Base-by-base conservation (phyloP, 164 flowering plant genomes). In the Brasenia schreberi region DNA sequence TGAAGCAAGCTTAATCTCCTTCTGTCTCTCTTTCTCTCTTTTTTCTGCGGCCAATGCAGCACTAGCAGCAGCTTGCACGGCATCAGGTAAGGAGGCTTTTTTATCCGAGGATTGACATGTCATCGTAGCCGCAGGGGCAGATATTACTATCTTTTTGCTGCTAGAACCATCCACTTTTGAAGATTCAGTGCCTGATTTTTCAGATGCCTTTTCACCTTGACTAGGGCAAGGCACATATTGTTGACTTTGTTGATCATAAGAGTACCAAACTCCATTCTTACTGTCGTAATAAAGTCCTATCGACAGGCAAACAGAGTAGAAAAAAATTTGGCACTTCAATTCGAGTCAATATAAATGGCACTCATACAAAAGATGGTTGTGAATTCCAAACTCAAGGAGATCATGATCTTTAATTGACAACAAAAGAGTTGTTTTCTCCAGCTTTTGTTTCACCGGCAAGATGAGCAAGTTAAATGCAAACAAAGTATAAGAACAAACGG, bases 31-130 rank as follows among this genome's bases (percentile, higher is more conserved):
- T 70, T 91, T 94, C 77, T 90, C 97, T 75, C 83, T 95, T 84
- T 92, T 95, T 75, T 95, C 99, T n/a, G 96, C 96, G 53, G 99
- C 97, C 71, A 87, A 70, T 65, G 99, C 99, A 42, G 97, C 99
- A 4, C 84, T 69, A 5, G 97, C 97, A 65, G 99, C 99, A 75
- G 99, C 99, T 77, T 89, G 97, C 66, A 92, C 92, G n/a, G 99
- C 97, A 85, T 92, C 97, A 59, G 96, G 87, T 67, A 95, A 71
- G 0, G 97, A 92, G 52, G 92, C 71, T 66, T 88, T 92, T n/a
- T 61, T 61, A 7, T 61, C 33, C 9, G 56, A 49, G 10, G 56
- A 49, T 67, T 91, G 96, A 73, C 43, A 74, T 23, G 81, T 72
- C 71, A 84, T 74, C 27, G 92, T 89, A 64, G 95, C 84, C 76